These are phyloP conservation scores for Pholiota microspora DNA, from an alignment of 768 basidiomycete species.

Conservation along the genomic window DNA sequence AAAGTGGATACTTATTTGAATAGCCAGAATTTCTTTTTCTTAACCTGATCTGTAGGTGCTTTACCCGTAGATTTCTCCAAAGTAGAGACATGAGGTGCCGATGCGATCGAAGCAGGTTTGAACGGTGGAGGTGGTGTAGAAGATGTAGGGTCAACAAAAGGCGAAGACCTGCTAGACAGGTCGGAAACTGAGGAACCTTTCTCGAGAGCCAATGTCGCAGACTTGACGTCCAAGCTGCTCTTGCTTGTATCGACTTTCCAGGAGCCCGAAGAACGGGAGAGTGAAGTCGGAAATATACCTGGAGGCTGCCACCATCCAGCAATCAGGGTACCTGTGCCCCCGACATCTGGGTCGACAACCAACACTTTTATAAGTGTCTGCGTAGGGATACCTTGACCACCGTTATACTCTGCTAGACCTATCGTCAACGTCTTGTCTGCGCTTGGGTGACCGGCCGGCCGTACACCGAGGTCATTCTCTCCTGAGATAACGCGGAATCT, in stretches of 20 bases:
- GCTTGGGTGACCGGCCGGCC: not conserved
- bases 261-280: not conserved
- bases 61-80: too few relatives aligned
- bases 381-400: not conserved
- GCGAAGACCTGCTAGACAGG: not conserved
- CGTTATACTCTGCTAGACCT: not conserved
- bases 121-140: not conserved
- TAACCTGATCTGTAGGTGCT: not conserved
- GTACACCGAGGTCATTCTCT: conserved; percentile 1
- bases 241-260: not conserved
- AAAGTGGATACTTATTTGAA: too few relatives aligned
- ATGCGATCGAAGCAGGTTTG: not conserved
- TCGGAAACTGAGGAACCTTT: not conserved
- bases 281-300: not conserved
- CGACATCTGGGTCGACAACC: not conserved
- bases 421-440: not conserved
- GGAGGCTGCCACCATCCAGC: conserved; percentile 5
- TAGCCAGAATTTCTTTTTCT: not conserved
- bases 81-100: too few relatives aligned
- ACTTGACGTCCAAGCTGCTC: not conserved
- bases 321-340: not conserved
- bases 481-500: not conserved
- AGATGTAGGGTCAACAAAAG: not conserved
- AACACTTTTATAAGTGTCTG: conserved; percentile 2
- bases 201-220: not conserved